A percentile compares a stretch with the other conserved stretches of the same genome.
These are phyloP conservation scores for Trichoderma atrobrunneum DNA, from an alignment of 2,329 filamentous ascomycete genomes.

Conservation along the genomic window DNA sequence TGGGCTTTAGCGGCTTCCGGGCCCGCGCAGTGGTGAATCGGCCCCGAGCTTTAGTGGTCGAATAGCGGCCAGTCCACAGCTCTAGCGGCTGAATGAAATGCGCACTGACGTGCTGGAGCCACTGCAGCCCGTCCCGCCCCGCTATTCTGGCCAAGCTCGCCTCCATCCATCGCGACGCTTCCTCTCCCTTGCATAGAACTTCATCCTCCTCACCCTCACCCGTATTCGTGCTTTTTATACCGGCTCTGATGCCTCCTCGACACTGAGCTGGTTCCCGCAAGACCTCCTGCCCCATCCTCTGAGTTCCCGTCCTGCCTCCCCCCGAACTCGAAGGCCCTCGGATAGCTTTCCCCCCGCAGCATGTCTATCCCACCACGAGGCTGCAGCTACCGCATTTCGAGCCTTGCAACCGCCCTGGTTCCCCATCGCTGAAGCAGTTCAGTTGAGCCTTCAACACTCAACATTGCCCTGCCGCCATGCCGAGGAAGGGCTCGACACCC, in stretches of 20 bases:
- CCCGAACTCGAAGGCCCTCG: not conserved
- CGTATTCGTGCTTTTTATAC: not conserved
- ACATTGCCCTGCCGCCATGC: not conserved
- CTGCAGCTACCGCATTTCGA: conserved; percentile 18
- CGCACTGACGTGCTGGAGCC: conserved; percentile 1
- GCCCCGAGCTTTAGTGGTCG: conserved; percentile 1
- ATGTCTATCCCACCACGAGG: conserved; percentile 20
- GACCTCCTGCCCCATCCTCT: not conserved
- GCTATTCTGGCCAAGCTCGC: not conserved
- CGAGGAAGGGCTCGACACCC: not conserved
- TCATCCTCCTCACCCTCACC: not conserved
- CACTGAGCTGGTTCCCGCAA: not conserved
- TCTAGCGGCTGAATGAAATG: not conserved
- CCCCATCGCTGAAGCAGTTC: conserved; percentile 17
- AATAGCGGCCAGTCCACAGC: not conserved
- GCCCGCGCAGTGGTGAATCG: not conserved
- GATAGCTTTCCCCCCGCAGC: conserved; percentile 15
- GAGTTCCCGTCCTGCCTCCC: not conserved
- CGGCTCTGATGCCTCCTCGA: not conserved
- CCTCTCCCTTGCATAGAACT: not conserved
- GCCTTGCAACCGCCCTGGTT: conserved; percentile 14
- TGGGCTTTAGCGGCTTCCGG: not conserved
- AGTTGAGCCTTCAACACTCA: not conserved
- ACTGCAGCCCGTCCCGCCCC: not conserved
- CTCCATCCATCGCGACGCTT: not conserved